Conservation (phyloP, 1,139 yeast species). For the Lipomyces yarrowii region DNA sequence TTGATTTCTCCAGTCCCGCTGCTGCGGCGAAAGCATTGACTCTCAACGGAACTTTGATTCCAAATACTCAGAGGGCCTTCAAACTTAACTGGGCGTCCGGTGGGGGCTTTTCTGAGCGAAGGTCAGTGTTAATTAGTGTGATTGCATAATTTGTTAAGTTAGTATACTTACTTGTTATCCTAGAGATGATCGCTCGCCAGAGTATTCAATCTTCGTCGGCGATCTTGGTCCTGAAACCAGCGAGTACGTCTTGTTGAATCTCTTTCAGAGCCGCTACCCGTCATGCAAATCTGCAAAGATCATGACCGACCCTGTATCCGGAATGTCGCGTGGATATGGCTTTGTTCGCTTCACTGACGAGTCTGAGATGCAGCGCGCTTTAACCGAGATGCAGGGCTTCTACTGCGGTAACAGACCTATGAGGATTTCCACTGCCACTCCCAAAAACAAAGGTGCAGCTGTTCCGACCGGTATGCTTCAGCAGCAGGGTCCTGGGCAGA, state of each 20-base stretch:
- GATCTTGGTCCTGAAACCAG: constrained; percentile 78
- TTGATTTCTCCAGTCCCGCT: constrained; percentile 69
- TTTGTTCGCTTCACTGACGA: constrained; percentile 80
- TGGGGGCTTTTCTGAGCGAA: constrained; percentile 50
- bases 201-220: constrained; percentile 81
- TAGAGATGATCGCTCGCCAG: constrained; percentile 50
- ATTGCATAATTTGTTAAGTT: background rate
- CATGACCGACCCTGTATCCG: constrained; percentile 78
- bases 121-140: constrained; percentile 17
- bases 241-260: constrained; percentile 66
- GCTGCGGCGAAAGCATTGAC: constrained; percentile 69
- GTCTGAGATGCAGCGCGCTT: constrained; percentile 73
- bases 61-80: constrained; percentile 61
- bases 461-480: constrained; percentile 35
- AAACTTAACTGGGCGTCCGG: constrained; percentile 90
- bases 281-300: constrained; percentile 84
- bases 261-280: constrained; percentile 70
- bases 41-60: constrained; percentile 70
- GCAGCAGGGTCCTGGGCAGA: constrained; percentile 33
- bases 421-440: constrained; percentile 74
- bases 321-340: constrained; percentile 84
- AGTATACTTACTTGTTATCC: constrained; percentile 8
- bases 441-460: constrained; percentile 53
- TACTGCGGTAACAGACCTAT: constrained; percentile 74
- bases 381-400: constrained; percentile 80